Percentiles rank a stretch among this genome's conserved stretches.
Conservation (phyloP, 768 basidiomycete genomes). For the Lactifluus hygrophoroides region DNA sequence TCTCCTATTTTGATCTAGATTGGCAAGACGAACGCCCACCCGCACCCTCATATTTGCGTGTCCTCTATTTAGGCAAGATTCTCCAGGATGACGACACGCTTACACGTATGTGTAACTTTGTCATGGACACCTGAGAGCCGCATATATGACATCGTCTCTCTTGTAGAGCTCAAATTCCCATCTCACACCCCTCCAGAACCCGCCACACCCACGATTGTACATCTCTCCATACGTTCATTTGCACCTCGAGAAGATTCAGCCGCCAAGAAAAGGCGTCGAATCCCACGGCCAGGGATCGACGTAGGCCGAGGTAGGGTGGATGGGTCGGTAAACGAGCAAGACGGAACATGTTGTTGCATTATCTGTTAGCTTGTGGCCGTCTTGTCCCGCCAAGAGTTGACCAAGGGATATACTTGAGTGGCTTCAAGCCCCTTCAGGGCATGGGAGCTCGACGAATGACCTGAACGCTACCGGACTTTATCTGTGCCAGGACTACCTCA, state of each 20-base stretch:
- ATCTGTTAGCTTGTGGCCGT: constrained; percentile 28
- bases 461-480: not conserved
- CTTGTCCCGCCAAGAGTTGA: not conserved
- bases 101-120: constrained; percentile 37
- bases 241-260: constrained; percentile 43
- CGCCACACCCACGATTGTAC: constrained; percentile 53
- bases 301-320: not conserved
- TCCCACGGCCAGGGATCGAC: constrained; percentile 23
- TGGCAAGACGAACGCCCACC: constrained; percentile 77
- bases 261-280: constrained; percentile 44
- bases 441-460: not conserved
- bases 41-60: constrained; percentile 65
- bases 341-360: constrained; percentile 31
- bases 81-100: constrained; percentile 80
- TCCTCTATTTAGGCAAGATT: constrained; percentile 70
- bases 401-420: not conserved
- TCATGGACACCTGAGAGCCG: not conserved
- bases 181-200: constrained; percentile 27
- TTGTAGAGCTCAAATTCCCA: constrained; percentile 28
- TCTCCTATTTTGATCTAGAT: constrained; percentile 34
- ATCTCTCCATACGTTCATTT: constrained; percentile 61
- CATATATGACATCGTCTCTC: not conserved
- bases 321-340: constrained; percentile 14
- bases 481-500: not conserved
- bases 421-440: not conserved